Evolutionary conservation across 768 basidiomycete genomes (phyloP).

Genomic region (Rhodosporidiobolus sp.): DNA sequence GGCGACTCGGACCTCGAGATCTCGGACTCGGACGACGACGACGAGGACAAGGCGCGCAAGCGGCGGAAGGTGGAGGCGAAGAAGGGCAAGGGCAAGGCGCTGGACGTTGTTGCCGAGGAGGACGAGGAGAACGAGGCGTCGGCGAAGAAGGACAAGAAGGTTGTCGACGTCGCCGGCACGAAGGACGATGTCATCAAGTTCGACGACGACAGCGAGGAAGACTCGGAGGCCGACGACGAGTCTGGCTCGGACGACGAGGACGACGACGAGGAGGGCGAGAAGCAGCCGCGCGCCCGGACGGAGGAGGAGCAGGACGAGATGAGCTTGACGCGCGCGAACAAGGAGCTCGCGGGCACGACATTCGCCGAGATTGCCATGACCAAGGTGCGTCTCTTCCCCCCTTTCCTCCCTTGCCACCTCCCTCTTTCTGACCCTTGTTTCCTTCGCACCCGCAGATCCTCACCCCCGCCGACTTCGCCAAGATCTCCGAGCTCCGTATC

Average conservation of each 20-base stretch:
- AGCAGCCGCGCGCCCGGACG: neutral
- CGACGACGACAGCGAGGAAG: conserved; percentile 32
- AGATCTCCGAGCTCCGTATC: conserved; percentile 81
- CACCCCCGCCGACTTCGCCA: conserved; percentile 91
- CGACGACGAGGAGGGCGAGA: conserved; percentile 15
- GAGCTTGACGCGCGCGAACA: conserved; percentile 42
- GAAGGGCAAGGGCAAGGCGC: conserved; percentile 35
- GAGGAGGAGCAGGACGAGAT: conserved; percentile 38
- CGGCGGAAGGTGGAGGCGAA: conserved; percentile 21
- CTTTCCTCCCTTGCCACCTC: neutral
- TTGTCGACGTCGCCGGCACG: conserved; percentile 28
- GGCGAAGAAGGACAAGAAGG: conserved; percentile 28
- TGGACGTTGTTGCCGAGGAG: conserved; percentile 50
- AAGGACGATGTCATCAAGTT: conserved; percentile 39
- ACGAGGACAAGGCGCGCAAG: conserved; percentile 43
- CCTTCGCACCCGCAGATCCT: conserved; percentile 67
- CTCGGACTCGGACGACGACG: conserved; percentile 80
- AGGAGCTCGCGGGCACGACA: conserved; percentile 49
- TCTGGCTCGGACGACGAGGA: conserved; percentile 39
- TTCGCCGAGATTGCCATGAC: conserved; percentile 72
- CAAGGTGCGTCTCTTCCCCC: conserved; percentile 56
- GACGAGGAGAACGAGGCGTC: conserved; percentile 50
- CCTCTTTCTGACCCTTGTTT: neutral
- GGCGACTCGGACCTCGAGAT: conserved; percentile 65
- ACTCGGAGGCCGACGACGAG: conserved; percentile 30